phyloP scores from a whole-genome alignment of 2,329 filamentous ascomycete species.

The Aspergillus tanneri region DNA sequence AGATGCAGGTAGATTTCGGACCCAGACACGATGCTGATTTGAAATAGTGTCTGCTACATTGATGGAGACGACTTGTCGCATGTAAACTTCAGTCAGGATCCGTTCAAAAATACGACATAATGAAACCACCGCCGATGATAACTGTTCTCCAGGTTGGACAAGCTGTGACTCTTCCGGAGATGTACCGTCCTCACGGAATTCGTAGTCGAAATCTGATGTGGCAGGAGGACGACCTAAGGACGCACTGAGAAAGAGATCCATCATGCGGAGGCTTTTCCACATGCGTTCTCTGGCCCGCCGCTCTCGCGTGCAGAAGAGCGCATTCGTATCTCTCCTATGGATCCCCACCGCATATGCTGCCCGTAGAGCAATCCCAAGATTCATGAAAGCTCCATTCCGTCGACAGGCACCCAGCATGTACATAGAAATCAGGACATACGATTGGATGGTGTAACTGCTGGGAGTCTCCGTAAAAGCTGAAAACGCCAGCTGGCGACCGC shows the following conservation, averaged over 20 bases:
- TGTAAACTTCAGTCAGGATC: conserved; percentile 45
- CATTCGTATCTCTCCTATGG: conserved; percentile 54
- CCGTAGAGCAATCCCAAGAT: conserved; percentile 53
- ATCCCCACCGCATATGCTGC: conserved; percentile 55
- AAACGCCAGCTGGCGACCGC: conserved; percentile 47
- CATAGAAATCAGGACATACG: conserved; percentile 52
- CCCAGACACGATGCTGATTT: conserved; percentile 44
- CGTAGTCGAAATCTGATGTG: conserved; percentile 52
- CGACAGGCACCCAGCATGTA: conserved; percentile 54
- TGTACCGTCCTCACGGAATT: conserved; percentile 36
- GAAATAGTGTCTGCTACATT: conserved; percentile 44
- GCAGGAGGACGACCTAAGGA: conserved; percentile 54
- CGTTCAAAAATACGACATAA: conserved; percentile 45
- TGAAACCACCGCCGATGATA: conserved; percentile 50
- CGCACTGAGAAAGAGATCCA: conserved; percentile 54
- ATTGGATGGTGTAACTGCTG: conserved; percentile 52
- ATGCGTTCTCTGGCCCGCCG: conserved; percentile 48
- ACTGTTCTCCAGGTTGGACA: conserved; percentile 36
- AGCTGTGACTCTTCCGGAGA: conserved; percentile 23
- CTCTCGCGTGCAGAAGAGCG: conserved; percentile 47
- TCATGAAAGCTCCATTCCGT: conserved; percentile 54
- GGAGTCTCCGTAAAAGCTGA: conserved; percentile 51
- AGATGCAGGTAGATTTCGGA: conserved; percentile 43
- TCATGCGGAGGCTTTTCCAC: conserved; percentile 54
- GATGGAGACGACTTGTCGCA: conserved; percentile 44